These are phyloP conservation scores for Trichoderma sp. DNA, from an alignment of 2,329 filamentous ascomycete species.

Conservation along the genomic window DNA sequence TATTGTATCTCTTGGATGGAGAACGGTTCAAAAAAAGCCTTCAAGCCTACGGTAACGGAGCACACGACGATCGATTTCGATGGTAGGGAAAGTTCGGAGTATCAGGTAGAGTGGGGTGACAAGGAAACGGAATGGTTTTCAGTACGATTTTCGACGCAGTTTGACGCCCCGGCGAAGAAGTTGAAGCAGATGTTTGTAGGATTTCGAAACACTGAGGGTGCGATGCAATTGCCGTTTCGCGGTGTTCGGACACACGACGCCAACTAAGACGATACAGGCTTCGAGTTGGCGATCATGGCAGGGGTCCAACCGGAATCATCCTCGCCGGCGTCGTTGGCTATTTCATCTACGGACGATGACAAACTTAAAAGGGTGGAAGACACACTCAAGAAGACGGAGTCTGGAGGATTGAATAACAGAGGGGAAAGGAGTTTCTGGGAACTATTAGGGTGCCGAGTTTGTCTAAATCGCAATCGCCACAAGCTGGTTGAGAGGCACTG, in stretches of 20 bases:
- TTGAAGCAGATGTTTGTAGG: not conserved
- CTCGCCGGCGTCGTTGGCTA: not conserved
- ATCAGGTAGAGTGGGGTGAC: not conserved
- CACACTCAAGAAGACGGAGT: too few relatives aligned
- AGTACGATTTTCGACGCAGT: not conserved
- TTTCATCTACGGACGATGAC: not conserved
- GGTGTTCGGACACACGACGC: not conserved
- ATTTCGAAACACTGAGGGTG: not conserved
- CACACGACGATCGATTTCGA: not conserved
- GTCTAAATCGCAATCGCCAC: too few relatives aligned
- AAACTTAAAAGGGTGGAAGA: too few relatives aligned
- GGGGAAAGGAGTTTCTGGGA: not conserved
- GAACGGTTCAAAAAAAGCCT: not conserved
- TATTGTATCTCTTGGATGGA: not conserved
- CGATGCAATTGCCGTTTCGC: not conserved
- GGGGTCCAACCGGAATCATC: rapidly evolving
- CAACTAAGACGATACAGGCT: not conserved
- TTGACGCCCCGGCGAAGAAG: not conserved
- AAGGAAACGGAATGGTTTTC: not conserved
- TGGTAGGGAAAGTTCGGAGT: not conserved
- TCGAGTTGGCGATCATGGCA: not conserved
- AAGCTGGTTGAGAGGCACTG: too few relatives aligned
- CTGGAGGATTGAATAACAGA: not conserved
- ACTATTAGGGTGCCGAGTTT: too few relatives aligned
- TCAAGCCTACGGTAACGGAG: not conserved